Conservation (phyloP, 192 early-diverging fungal genomes). For the Chytriomyces sp. region DNA sequence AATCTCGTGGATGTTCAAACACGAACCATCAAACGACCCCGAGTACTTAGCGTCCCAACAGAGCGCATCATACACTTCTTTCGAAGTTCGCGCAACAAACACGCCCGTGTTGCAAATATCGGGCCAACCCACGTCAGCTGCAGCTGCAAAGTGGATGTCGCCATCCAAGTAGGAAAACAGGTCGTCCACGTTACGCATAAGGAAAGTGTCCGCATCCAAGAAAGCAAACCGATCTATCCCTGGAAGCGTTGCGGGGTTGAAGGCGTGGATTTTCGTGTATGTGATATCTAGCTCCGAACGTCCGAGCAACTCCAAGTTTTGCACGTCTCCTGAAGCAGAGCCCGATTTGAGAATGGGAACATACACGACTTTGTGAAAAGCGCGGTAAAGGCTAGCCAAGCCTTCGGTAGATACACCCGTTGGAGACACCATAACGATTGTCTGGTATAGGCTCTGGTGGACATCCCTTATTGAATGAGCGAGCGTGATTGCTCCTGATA, state of each 20-base stretch:
- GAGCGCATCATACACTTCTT: conserved; percentile 54
- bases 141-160: conserved; percentile 74
- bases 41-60: conserved; percentile 51
- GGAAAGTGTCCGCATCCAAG: conserved; percentile 87
- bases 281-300: conserved; percentile 87
- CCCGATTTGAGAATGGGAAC: conserved; percentile 66
- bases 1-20: no score
- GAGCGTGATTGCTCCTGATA: conserved; percentile 80
- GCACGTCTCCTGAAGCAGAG: conserved; percentile 31
- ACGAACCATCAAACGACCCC: conserved; percentile 92
- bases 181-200: conserved; percentile 76
- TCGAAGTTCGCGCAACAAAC: conserved; percentile 70
- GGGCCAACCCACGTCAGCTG: conserved; percentile 94
- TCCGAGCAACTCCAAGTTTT: conserved; percentile 71
- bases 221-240: conserved; percentile 64
- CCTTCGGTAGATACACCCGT: conserved; percentile 52
- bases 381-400: conserved; percentile 50
- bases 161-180: conserved; percentile 63
- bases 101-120: conserved; percentile 98
- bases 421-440: conserved; percentile 73
- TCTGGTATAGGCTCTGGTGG: conserved; percentile 55
- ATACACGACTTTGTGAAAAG: conserved; percentile 72
- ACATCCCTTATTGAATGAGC: conserved; percentile 70
- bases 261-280: conserved; percentile 88
- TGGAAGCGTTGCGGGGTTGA: conserved; percentile 59